Evolutionary conservation across 2,329 filamentous ascomycete species (phyloP).

Genomic region (Arthrobotrys conoides): DNA sequence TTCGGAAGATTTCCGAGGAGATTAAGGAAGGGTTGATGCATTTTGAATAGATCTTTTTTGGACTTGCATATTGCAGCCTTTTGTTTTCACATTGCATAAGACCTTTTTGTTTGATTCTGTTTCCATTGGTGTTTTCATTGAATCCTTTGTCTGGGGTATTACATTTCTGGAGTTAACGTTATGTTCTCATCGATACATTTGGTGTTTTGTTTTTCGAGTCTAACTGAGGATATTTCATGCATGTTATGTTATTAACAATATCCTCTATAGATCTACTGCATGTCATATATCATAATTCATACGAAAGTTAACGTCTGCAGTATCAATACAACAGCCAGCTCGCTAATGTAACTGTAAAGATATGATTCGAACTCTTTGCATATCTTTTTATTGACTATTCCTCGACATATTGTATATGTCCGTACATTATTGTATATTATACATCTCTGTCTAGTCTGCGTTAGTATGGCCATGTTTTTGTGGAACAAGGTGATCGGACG

Average conservation of each 20-base stretch:
- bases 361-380: neutral
- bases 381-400: neutral
- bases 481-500: conserved; percentile 15
- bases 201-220: neutral
- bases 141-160: neutral
- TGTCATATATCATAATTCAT: neutral
- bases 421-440: neutral
- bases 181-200: neutral
- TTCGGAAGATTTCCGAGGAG: conserved; percentile 66
- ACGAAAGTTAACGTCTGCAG: neutral
- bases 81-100: conserved; percentile 6
- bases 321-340: neutral
- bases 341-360: no score
- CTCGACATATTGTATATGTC: neutral
- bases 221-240: no score
- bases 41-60: conserved; percentile 23
- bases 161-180: neutral
- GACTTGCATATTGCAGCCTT: neutral
- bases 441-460: neutral
- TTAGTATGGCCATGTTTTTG: neutral
- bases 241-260: neutral
- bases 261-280: neutral
- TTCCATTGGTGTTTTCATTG: neutral
- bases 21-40: conserved; percentile 45
- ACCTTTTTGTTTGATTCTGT: conserved; percentile 1